phyloP scores from a whole-genome alignment of 176 grass and related monocot genomes.

The Lolium rigidum region DNA sequence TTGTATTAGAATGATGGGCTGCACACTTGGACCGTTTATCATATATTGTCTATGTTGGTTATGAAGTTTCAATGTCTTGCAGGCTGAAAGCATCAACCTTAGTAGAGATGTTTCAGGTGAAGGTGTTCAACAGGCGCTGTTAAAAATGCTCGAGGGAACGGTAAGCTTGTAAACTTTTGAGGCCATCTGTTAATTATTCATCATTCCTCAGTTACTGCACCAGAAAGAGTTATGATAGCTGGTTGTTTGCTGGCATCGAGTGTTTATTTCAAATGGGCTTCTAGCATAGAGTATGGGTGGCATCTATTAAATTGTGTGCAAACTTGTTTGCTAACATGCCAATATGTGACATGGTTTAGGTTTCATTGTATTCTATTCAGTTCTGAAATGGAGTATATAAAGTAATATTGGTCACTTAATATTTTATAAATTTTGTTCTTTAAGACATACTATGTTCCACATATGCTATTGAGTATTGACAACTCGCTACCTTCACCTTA shows the following conservation, averaged over 20 bases:
- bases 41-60: slow-evolving; percentile 14
- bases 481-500: neutral
- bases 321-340: neutral
- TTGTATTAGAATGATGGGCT: neutral
- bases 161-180: slow-evolving; percentile 49
- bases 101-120: slow-evolving; percentile 89
- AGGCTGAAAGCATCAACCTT: slow-evolving; percentile 84
- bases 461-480: neutral
- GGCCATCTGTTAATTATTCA: neutral
- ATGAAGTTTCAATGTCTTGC: slow-evolving; percentile 9
- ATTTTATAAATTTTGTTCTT: slow-evolving; percentile 9
- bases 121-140: slow-evolving; percentile 81
- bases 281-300: too few species aligned
- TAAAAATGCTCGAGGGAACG: slow-evolving; percentile 88
- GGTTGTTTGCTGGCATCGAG: neutral
- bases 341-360: neutral
- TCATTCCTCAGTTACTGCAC: slow-evolving; percentile 9
- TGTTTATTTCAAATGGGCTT: neutral
- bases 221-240: neutral
- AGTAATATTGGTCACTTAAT: neutral
- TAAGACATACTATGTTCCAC: neutral
- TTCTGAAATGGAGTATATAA: neutral
- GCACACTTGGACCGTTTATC: neutral
- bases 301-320: slow-evolving; percentile 4
- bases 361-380: neutral